phyloP scores from a whole-genome alignment of 768 basidiomycete species.

The Pleurotus eryngii region DNA sequence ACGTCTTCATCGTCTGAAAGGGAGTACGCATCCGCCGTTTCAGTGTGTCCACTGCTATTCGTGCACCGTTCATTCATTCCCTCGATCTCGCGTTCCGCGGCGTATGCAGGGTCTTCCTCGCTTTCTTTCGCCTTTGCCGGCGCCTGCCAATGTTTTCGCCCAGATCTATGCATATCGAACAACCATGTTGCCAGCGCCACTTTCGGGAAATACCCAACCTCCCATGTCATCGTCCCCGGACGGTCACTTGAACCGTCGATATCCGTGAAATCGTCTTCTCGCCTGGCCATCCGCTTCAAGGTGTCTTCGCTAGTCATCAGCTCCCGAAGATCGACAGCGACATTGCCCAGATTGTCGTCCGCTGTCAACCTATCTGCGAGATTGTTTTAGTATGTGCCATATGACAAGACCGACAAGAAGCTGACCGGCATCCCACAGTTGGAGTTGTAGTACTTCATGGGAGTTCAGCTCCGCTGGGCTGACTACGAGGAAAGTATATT shows the following conservation, averaged over 20 bases:
- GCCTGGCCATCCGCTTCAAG: conserved; percentile 44
- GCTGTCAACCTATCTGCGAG: conserved; percentile 36
- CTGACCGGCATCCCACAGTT: conserved; percentile 72
- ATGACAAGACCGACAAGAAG: background rate
- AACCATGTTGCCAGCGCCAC: conserved; percentile 28
- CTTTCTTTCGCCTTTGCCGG: background rate
- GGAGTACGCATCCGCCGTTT: conserved; percentile 6
- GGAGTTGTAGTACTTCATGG: conserved; percentile 58
- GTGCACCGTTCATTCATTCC: background rate
- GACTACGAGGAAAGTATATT: conserved; percentile 60
- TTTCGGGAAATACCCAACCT: conserved; percentile 51
- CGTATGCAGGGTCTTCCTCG: background rate
- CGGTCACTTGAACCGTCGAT: conserved; percentile 21
- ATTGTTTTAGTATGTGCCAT: background rate
- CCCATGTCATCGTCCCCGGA: conserved; percentile 42
- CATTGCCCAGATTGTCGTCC: conserved; percentile 48
- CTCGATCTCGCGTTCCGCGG: background rate
- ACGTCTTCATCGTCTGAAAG: conserved; percentile 26
- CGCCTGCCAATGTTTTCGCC: background rate
- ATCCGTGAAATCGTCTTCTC: conserved; percentile 42
- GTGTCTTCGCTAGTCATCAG: conserved; percentile 30
- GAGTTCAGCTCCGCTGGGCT: conserved; percentile 64
- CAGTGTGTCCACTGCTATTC: background rate
- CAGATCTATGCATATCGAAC: background rate
- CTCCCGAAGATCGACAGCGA: conserved; percentile 37